Percentiles rank a stretch among this genome's conserved stretches.
These are phyloP conservation scores for Straminergon stramineum DNA, from an alignment of 225 moss, liverwort and hornwort species.

Conservation along the genomic window DNA sequence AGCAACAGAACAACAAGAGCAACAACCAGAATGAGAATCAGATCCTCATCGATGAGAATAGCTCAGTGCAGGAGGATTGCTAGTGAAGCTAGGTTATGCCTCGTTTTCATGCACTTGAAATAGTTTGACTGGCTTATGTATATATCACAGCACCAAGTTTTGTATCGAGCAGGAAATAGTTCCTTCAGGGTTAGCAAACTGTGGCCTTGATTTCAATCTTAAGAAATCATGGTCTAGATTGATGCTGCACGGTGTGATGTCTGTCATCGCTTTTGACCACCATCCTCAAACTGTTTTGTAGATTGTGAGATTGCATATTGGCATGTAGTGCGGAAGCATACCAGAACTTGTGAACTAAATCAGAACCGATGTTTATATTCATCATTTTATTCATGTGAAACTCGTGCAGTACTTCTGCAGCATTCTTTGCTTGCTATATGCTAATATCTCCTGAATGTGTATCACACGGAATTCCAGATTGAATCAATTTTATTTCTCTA, in stretches of 20 bases:
- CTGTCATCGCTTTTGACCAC: background rate
- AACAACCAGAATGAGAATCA: background rate
- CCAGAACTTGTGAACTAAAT: background rate
- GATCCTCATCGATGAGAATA: background rate
- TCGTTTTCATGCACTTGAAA: background rate
- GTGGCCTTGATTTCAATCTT: background rate
- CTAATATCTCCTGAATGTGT: rapidly evolving
- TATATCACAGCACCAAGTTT: background rate
- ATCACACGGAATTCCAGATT: rapidly evolving
- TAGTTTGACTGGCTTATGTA: background rate
- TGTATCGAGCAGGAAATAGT: background rate
- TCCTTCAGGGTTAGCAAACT: background rate
- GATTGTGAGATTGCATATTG: background rate
- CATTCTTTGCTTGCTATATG: background rate
- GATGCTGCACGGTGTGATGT: background rate
- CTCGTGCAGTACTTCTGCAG: background rate
- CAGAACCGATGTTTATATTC: background rate
- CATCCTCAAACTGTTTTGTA: background rate
- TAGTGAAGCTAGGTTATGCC: background rate
- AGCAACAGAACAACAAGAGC: background rate
- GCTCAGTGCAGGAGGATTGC: background rate
- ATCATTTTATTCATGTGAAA: no score
- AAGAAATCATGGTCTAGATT: slow-evolving; percentile 2
- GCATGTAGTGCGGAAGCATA: background rate
- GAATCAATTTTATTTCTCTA: rapidly evolving